Evolutionary conservation across 345 rosid genomes (phyloP).

Genomic region (Linum tenue): DNA sequence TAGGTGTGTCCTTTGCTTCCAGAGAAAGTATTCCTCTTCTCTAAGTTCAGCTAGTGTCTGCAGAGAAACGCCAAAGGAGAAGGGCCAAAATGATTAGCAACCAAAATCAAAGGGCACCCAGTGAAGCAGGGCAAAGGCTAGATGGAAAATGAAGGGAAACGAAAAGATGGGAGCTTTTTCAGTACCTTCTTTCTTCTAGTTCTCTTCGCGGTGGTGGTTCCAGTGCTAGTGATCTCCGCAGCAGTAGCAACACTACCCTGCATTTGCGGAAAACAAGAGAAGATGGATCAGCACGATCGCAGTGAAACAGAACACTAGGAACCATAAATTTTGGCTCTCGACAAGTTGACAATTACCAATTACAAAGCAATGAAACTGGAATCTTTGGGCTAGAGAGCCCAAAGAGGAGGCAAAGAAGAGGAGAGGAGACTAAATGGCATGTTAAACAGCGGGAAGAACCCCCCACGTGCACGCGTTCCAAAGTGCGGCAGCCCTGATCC

Average conservation of each 20-base stretch:
- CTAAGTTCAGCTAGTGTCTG: constrained; percentile 78
- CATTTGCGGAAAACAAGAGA: not conserved
- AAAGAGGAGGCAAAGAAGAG: no score
- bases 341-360: no score
- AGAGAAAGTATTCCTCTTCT: constrained; percentile 45
- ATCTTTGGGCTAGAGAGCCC: no score
- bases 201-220: constrained; percentile 28
- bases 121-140: no score
- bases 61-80: not conserved
- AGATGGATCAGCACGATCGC: not conserved
- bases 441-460: no score
- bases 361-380: no score
- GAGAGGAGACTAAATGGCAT: no score
- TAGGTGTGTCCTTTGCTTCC: constrained; percentile 50
- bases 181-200: constrained; percentile 58
- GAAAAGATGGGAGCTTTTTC: not conserved
- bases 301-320: not conserved
- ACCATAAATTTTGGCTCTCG: no score
- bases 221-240: constrained; percentile 34
- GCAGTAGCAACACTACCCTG: constrained; percentile 40
- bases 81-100: not conserved
- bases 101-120: not conserved
- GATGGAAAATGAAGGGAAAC: not conserved
- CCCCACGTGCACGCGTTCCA: no score
- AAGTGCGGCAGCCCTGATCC: no score